A percentile compares a stretch with the other conserved stretches of the same genome.
Conservation (phyloP, 495 filamentous ascomycete species). For the Talaromyces wortmannii region DNA sequence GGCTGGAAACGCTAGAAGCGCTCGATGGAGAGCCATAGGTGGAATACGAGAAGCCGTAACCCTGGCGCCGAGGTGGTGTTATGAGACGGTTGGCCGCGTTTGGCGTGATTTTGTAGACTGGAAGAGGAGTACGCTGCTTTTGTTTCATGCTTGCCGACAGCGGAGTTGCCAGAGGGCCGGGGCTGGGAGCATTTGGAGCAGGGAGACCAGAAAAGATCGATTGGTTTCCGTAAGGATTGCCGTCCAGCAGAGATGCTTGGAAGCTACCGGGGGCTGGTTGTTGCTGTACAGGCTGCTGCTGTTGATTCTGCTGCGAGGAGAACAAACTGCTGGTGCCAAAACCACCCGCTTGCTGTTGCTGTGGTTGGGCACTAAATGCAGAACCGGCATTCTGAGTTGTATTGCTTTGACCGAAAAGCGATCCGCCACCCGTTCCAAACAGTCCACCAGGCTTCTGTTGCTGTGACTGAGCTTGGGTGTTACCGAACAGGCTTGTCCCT, state of each 20-base stretch:
- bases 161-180: constrained; percentile 82
- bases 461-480: constrained; percentile 6
- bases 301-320: constrained; percentile 45
- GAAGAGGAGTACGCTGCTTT: constrained; percentile 69
- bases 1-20: constrained; percentile 61
- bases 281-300: constrained; percentile 33
- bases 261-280: constrained; percentile 55
- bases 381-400: constrained; percentile 36
- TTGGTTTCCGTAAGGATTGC: constrained; percentile 73
- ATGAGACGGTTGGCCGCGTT: constrained; percentile 66
- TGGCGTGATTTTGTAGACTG: constrained; percentile 84
- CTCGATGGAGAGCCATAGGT: constrained; percentile 78
- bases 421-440: constrained; percentile 25
- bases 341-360: constrained; percentile 47
- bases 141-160: constrained; percentile 64
- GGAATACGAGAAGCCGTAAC: constrained; percentile 86
- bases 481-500: constrained; percentile 17
- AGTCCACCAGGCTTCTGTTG: constrained; percentile 31
- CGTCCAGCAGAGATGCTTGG: constrained; percentile 67
- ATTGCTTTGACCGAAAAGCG: constrained; percentile 14
- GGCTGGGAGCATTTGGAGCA: constrained; percentile 53
- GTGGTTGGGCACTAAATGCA: constrained; percentile 57
- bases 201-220: constrained; percentile 70
- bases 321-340: constrained; percentile 56
- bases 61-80: constrained; percentile 71